Evolutionary conservation across 2,329 filamentous ascomycete genomes (phyloP), one percentile per base, ranked within the genome.

Genomic region (Lecanicillium sp.): DNA sequence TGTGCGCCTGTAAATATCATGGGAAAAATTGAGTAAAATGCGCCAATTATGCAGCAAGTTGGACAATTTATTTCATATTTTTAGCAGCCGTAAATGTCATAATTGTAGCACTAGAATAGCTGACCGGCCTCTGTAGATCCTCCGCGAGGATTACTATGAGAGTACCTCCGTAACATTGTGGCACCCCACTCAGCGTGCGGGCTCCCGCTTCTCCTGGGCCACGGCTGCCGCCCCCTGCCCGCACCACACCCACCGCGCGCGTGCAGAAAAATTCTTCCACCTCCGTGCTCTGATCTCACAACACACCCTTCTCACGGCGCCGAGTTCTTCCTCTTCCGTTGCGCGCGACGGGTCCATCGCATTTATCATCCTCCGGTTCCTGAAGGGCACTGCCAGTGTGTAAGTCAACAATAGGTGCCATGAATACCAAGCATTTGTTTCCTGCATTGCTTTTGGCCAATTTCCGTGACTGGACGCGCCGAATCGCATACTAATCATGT

Each of bases 301-400:
- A 48, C 37, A 17, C 39, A 43, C 33, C 38, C 41, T 37, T 39
- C 40, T 41, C 44, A 48, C 47, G 57, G 54, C 49, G 53, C 56
- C 57, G 62, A 64, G 63, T 67, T 67, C 63, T 67, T 67, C 64
- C 64, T 66, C 56, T 62, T 67, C 64, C 64, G 64, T 63, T 57
- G 53, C 57, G 49, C 52, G 48, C 45, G 51, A 51, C 51, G 48
- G 60, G 55, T 54, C 58, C 58, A 55, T 63, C 60, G 59, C 61
- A 64, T 63, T 64, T 63, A 64, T 60, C 59, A 59, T 61, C 58
- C 48, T 62, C 61, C 60, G 59, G 52, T 49, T 40, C 48, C 46
- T n/a, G n/a, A 46, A 48, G 45, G 52, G 51, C 50, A 48, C 49
- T 44, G 40, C 44, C 47, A 53, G 50, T 46, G 45, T 59, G 57